Conservation (phyloP, 352 stramenopile genomes). For the Pythium pectinolyticum region DNA sequence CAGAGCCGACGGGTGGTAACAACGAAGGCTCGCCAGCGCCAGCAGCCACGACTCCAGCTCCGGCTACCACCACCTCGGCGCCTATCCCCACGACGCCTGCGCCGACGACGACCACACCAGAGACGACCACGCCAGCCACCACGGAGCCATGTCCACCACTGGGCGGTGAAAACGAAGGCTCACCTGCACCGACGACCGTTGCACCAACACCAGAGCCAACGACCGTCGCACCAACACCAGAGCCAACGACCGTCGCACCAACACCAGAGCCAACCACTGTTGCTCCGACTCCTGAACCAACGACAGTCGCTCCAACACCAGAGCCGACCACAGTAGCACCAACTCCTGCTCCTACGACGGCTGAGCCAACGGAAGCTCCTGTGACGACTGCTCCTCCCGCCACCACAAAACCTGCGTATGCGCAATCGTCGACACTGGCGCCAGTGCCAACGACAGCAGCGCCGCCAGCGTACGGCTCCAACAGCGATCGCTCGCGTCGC, state of each 20-base stretch:
- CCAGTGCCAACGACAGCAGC: neutral
- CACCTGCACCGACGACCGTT: neutral
- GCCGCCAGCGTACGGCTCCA: too few relatives aligned
- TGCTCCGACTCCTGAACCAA: neutral
- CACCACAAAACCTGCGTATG: neutral
- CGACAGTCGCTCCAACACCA: neutral
- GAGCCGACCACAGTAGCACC: neutral
- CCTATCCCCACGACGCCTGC: neutral
- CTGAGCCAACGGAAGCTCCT: neutral
- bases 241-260: neutral
- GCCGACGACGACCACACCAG: neutral
- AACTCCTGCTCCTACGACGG: neutral
- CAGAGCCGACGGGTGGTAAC: too few relatives aligned
- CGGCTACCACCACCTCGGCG: neutral
- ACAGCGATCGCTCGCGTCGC: too few relatives aligned
- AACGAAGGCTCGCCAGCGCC: too few relatives aligned
- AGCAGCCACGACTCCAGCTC: neutral
- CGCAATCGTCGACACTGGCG: neutral
- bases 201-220: neutral
- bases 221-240: neutral
- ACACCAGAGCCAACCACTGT: neutral
- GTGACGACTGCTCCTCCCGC: too few relatives aligned
- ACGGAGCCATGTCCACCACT: neutral
- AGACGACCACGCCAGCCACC: neutral
- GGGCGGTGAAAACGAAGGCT: neutral